Conservation (phyloP, 208 protist genomes). For the Novymonas esmeraldas region DNA sequence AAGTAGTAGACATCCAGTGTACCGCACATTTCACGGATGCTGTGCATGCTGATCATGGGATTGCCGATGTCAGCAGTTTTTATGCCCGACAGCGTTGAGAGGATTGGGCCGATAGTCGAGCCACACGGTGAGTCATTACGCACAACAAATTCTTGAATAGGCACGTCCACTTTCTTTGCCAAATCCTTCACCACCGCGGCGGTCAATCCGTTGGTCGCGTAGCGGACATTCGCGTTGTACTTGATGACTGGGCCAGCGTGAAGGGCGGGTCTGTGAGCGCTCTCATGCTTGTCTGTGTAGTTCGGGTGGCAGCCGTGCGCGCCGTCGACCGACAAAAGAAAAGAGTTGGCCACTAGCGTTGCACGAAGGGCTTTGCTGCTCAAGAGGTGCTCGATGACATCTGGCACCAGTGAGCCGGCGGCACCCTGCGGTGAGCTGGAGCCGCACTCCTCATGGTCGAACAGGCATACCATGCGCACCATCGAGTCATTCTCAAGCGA, state of each 20-base stretch:
- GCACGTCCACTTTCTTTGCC: slow-evolving; percentile 66
- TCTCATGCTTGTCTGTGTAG: slow-evolving; percentile 95
- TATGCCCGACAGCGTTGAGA: slow-evolving; percentile 92
- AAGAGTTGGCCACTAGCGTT: slow-evolving; percentile 86
- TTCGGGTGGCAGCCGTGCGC: slow-evolving; percentile 97
- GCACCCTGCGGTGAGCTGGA: slow-evolving; percentile 80
- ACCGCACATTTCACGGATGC: slow-evolving; percentile 96
- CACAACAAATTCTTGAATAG: slow-evolving; percentile 94
- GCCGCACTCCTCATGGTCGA: slow-evolving; percentile 93
- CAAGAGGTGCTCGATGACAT: slow-evolving; percentile 80
- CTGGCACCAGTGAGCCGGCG: slow-evolving; percentile 67
- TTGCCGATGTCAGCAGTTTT: slow-evolving; percentile 97
- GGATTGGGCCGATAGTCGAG: slow-evolving; percentile 97
- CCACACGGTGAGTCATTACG: slow-evolving; percentile 97
- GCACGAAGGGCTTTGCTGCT: slow-evolving; percentile 40
- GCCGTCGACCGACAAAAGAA: slow-evolving; percentile 96
- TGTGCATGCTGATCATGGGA: slow-evolving; percentile 97
- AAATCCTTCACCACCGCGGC: slow-evolving; percentile 87
- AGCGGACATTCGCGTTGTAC: slow-evolving; percentile 96
- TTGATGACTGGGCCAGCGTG: slow-evolving; percentile 96
- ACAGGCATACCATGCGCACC: slow-evolving; percentile 87
- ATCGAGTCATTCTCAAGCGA: slow-evolving; percentile 70
- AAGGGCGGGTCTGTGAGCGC: slow-evolving; percentile 88
- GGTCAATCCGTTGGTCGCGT: slow-evolving; percentile 93
- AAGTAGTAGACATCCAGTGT: slow-evolving; percentile 87